Evolutionary conservation across 306 rosid species (phyloP), one percentile per base, ranked within the genome.

Genomic region (Calophaca sinica): DNA sequence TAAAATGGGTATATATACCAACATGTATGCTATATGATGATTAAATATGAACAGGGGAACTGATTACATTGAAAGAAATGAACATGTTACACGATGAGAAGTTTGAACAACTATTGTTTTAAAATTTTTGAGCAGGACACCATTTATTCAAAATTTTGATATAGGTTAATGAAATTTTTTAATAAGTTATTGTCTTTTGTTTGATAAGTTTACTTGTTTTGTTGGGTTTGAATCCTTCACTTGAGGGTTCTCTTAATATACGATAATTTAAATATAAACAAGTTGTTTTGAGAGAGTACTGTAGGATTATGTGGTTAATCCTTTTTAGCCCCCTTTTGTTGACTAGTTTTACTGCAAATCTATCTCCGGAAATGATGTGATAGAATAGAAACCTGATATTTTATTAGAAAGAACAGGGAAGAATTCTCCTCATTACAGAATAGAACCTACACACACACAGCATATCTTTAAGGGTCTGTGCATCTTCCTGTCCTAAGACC

Each of bases 151-250:
- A 9, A 63, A 42, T 44, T 44, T 6, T 14, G 39, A 44, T 5
- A 65, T 0, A 4, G 39, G n/a, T 44, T 44, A 28, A 28, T 26
- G 7, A 9, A 38, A 36, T 1, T 2, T 13, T 38, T 39, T 35
- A 36, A 14, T 7, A 61, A 6, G 5, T 61, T 35, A 1, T 33
- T 46, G 50, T 33, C 52, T 42, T 29, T 14, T 46, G 26, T 46
- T 35, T 14, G 20, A 14, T 14, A 69, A 68, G 31, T 68, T n/a
- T 31, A 5, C 45, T 7, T 32, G 60, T 39, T 68, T 39, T 49
- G 45, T 68, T n/a, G 73, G 60, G 15, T 32, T 50, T 49, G 50
- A 38, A 69, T 42, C 35, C 44, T 35, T 69, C 15, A 69, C 50
- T 14, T 35, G 36, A 15, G 33, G 35, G 44, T 48, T 33, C 26